Evolutionary conservation across 192 early-diverging fungal genomes (phyloP), one percentile per base, ranked within the genome.

Genomic region (Spizellomyces sp.): DNA sequence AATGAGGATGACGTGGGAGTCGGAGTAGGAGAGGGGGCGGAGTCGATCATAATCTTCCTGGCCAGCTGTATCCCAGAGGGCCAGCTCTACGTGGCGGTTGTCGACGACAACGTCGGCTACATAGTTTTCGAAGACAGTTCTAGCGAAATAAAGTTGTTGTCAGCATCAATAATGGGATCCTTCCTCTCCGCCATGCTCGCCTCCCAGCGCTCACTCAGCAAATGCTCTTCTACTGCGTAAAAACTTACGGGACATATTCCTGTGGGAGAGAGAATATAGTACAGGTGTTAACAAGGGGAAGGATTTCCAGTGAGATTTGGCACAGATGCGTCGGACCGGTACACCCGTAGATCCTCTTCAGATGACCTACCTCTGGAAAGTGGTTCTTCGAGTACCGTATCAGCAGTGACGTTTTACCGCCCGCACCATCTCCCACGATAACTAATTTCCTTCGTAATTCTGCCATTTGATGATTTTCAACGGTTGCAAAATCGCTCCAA

Each of bases 11-110:
- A 93, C 91, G 76, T 95, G 81, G 45, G 93, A 88, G 76, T 93
- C 93, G 12, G 94, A 89, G 70, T 96, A 97, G 27, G 87, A 93
- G 67, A 96, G 80, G 21, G 91, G 88, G 47, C 95, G 90, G 68
- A 97, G 81, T 59, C 94, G 90, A 81, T 94, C 91, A 74, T 95
- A 96, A 76, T 95, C 95, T 79, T 96, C 94, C 72, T 96, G 95
- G 41, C 88, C 95, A 45, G 95, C 94, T 61, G 95, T 96, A 84
- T 98, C 95, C 94, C 94, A 98, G 21, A 98, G 80, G 45, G 90
- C 90, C 45, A 98, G 80, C 77, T 93, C 90, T 8, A 95, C 88
- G 52, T 79, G 77, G 69, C 88, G 89, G 69, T 89, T 90, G 76
- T 94, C 89, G 44, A 90, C 84, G 58, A 88, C 80, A 64, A 98